phyloP scores from a whole-genome alignment of 345 rosid species.

The Draba incana region DNA sequence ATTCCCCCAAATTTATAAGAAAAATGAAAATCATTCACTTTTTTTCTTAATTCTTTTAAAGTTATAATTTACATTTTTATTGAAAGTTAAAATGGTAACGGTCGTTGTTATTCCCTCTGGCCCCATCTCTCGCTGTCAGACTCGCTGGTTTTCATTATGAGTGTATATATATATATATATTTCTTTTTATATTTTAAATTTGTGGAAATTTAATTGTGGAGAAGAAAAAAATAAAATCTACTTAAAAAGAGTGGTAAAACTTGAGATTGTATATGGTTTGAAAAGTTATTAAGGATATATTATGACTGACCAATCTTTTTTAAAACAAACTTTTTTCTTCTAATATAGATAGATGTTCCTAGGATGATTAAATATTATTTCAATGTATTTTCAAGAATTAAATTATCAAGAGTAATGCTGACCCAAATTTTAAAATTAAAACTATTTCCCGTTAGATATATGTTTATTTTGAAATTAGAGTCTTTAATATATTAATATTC shows the following conservation, averaged over 20 bases:
- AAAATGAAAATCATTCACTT: background rate
- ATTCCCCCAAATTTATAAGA: conserved; percentile 8
- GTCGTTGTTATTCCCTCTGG: conserved; percentile 16
- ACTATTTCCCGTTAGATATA: background rate
- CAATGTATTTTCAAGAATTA: background rate
- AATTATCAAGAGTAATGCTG: conserved; percentile 15
- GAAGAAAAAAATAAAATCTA: background rate
- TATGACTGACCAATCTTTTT: background rate
- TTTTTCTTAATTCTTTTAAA: background rate
- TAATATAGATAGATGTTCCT: background rate
- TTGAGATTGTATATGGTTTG: background rate
- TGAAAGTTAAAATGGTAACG: conserved; percentile 17
- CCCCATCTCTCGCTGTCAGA: conserved; percentile 5
- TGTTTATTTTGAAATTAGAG: background rate
- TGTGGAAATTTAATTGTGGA: background rate
- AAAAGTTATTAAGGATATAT: too few relatives aligned
- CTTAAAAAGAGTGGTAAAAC: background rate
- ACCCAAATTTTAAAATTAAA: background rate
- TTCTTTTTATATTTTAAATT: background rate
- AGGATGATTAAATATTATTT: background rate
- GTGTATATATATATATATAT: too few relatives aligned
- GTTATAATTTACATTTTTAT: background rate
- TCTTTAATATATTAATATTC: conserved; percentile 3
- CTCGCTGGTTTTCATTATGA: conserved; percentile 1
- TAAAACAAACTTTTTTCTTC: background rate